Conservation (phyloP, 2,329 filamentous ascomycete species). For the Phialophora chinensis region DNA sequence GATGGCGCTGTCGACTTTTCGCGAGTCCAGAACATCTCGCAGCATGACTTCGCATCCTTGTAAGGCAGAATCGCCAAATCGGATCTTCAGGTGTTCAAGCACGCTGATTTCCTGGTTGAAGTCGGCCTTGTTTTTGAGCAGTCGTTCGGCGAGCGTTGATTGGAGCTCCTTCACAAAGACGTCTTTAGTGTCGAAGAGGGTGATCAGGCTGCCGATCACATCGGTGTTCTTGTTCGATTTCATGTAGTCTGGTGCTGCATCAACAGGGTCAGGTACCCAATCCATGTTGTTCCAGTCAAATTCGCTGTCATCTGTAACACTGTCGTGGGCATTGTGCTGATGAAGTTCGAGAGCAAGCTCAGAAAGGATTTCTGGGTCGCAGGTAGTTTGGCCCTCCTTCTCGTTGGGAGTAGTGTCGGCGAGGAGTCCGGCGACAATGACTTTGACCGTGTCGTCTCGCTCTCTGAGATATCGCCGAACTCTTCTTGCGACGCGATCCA, state of each 20-base stretch:
- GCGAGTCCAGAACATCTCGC: conserved; percentile 85
- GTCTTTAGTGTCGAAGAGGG: conserved; percentile 85
- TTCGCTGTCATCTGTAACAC: conserved; percentile 63
- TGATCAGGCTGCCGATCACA: conserved; percentile 87
- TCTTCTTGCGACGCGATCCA: conserved; percentile 69
- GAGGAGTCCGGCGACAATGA: conserved; percentile 68
- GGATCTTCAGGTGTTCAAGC: conserved; percentile 82
- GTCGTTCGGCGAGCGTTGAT: conserved; percentile 80
- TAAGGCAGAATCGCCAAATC: conserved; percentile 82
- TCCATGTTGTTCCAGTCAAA: conserved; percentile 90
- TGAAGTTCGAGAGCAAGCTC: conserved; percentile 48
- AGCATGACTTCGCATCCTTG: conserved; percentile 98
- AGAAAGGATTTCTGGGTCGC: conserved; percentile 47
- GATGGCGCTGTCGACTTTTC: conserved; percentile 72
- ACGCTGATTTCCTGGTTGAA: conserved; percentile 84
- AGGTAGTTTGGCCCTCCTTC: conserved; percentile 40
- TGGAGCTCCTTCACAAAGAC: conserved; percentile 95
- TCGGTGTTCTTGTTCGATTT: conserved; percentile 81
- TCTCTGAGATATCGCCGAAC: conserved; percentile 68
- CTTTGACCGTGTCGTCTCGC: conserved; percentile 69
- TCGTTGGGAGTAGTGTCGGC: conserved; percentile 56
- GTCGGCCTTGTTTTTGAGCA: conserved; percentile 68
- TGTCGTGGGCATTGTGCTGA: conserved; percentile 44
- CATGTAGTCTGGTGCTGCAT: conserved; percentile 90
- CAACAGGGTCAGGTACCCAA: conserved; percentile 91